Evolutionary conservation across 805 yeast genomes (phyloP).

Genomic region (Tetrapisispora nanseiensis): DNA sequence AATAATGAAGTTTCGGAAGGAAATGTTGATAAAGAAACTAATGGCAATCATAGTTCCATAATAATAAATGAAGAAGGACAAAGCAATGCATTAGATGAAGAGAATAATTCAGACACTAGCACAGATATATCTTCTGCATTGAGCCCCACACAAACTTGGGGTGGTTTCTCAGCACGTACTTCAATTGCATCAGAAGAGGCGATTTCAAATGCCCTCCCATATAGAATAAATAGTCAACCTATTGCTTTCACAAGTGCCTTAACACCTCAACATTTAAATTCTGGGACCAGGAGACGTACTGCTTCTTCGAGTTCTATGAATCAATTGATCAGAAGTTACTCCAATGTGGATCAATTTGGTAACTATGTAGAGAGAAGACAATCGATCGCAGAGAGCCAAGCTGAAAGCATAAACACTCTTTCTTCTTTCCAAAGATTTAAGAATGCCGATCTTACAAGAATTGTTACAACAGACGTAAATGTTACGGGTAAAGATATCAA

Average conservation of each 20-base stretch:
- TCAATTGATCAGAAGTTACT: slow-evolving; percentile 42
- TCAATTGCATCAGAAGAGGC: slow-evolving; percentile 1
- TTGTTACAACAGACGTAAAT: slow-evolving; percentile 29
- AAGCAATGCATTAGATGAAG: neutral
- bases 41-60: too few relatives aligned
- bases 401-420: neutral
- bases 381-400: slow-evolving; percentile 5
- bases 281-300: slow-evolving; percentile 11
- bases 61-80: neutral
- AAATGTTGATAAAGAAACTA: too few relatives aligned
- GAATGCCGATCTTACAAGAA: slow-evolving; percentile 23
- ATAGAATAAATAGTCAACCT: slow-evolving; percentile 14
- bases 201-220: neutral
- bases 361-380: slow-evolving; percentile 13
- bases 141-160: neutral
- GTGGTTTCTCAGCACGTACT: neutral
- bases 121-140: neutral
- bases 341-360: slow-evolving; percentile 29
- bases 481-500: slow-evolving; percentile 25
- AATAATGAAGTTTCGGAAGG: too few relatives aligned
- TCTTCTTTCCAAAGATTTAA: slow-evolving; percentile 11
- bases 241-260: slow-evolving; percentile 15
- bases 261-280: neutral
- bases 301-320: slow-evolving; percentile 14
- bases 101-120: neutral